Conservation (phyloP, 345 rosid genomes). For the Stellera chamaejasme region DNA sequence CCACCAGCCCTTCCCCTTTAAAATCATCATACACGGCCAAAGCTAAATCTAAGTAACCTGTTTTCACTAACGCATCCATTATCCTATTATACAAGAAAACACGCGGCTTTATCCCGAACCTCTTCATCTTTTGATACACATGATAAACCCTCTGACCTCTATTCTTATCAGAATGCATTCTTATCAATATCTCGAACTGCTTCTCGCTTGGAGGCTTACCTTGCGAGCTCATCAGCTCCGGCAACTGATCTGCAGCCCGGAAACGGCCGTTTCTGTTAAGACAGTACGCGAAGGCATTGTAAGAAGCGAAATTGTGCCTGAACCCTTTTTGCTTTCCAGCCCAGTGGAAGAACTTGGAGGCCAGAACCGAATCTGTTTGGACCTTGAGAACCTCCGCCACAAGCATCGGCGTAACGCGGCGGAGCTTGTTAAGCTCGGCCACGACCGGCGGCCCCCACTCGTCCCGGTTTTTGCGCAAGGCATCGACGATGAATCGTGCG, state of each 20-base stretch:
- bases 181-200: slow-evolving; percentile 84
- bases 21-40: slow-evolving; percentile 80
- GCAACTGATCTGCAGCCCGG: slow-evolving; percentile 86
- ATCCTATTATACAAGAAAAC: slow-evolving; percentile 71
- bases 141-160: slow-evolving; percentile 75
- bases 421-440: slow-evolving; percentile 71
- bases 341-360: slow-evolving; percentile 91
- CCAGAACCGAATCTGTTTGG: slow-evolving; percentile 42
- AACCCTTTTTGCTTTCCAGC: slow-evolving; percentile 91
- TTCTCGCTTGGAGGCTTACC: slow-evolving; percentile 75
- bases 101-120: slow-evolving; percentile 59
- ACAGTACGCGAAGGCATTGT: slow-evolving; percentile 88
- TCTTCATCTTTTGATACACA: slow-evolving; percentile 88
- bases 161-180: slow-evolving; percentile 82
- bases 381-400: slow-evolving; percentile 76
- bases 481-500: slow-evolving; percentile 72
- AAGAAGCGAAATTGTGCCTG: slow-evolving; percentile 59
- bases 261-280: slow-evolving; percentile 47
- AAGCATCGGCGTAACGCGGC: slow-evolving; percentile 69
- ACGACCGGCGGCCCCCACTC: slow-evolving; percentile 64
- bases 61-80: slow-evolving; percentile 63
- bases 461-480: slow-evolving; percentile 48
- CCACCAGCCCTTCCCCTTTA: slow-evolving; percentile 53
- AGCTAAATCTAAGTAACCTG: slow-evolving; percentile 61
- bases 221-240: slow-evolving; percentile 80